Evolutionary conservation across 2,329 filamentous ascomycete genomes (phyloP), one percentile per base, ranked within the genome.

Genomic region (Pseudopithomyces chartarum): DNA sequence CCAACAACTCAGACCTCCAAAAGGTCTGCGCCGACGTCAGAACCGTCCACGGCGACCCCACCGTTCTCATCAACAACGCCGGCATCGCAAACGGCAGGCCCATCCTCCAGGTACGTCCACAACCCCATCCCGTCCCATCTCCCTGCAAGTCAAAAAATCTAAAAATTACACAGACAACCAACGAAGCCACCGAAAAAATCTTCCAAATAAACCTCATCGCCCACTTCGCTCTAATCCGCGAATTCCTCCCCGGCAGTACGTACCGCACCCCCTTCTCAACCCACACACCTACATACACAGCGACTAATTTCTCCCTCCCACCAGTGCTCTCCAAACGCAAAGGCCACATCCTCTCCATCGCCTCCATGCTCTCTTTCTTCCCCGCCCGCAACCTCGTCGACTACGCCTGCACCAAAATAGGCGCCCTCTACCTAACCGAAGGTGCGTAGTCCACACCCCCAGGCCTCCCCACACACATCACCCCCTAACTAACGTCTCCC

Each of bases 21-120:
- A 52, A 44, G 15, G 20, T 68, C 13, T 69, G 64, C 55, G 56
- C 57, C 40, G 52, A 63, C 29, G 67, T 73, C 29, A 56, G 57
- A 36, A 55, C 36, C 7, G 58, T 56, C 2, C 63, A 69, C 38
- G 69, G 69, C 12, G 58, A 64, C 34, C 60, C 69, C 1, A 69
- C 56, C n/a, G 67, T 73, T 2, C 57, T 73, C 6, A 64, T 73
- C 53, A 73, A 73, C 54, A 73, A 73, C 42, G 70, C 70, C 17
- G 70, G 70, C 1, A 67, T 73, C 26, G 66, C 56, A 0, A 57
- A 57, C 13, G 65, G 61, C 1, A 64, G 65, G 56, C 61, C 62
- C 0, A 45, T 68, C 2, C 62, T 70, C 23, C 62, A 66, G 17
- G 66, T 68, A 40, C 56, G 50, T 26, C n/a, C 11, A 3, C 15